Base-by-base conservation (phyloP, 352 stramenopile species). In the Elongisporangium anandrum region DNA sequence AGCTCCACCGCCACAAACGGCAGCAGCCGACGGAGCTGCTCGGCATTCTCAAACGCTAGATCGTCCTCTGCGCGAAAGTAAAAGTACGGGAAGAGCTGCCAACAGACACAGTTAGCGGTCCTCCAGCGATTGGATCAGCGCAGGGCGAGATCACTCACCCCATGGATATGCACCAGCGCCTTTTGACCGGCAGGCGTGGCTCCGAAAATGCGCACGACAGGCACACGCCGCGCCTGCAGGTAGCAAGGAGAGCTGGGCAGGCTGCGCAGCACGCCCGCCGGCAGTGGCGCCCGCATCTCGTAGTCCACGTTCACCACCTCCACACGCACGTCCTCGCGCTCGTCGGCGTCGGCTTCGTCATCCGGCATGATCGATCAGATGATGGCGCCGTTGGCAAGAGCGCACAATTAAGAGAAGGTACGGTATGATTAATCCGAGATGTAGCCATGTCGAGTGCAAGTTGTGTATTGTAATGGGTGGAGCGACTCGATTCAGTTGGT, bases 151-250 rank as follows among this genome's bases (percentile, higher is more conserved):
- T 56, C n/a, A 65, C 55, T 45, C 51, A 96, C 88, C 7, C 91
- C 91, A 51, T 97, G 91, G 34, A 97, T 60, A 64, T 97, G 91
- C 45, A 97, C 68, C 22, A 92, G 90, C 34, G 86, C 62, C 72
- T 96, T 97, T 67, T 97, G 90, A 15, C 91, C 91, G 17, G 87
- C 90, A 6, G 86, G 87, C 16, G 90, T 97, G 47, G 87, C 84
- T 45, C 91, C 91, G 48, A 96, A 97, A 38, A 97, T 78, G 38
- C 88, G 91, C 50, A 97, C 70, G 10, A 97, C 86, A 16, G 91
- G 91, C 52, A 95, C 87, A 19, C 83, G 72, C 13, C 65, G 68
- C 50, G 87, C 87, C 53, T 72, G 66, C 22, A 75, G 52, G 65
- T 95, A 94, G 49, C 75, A 92, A 47, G 87, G 80, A 57, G 81